phyloP scores from a whole-genome alignment of 2,329 filamentous ascomycete genomes.

The Nigrospora osmanthi region DNA sequence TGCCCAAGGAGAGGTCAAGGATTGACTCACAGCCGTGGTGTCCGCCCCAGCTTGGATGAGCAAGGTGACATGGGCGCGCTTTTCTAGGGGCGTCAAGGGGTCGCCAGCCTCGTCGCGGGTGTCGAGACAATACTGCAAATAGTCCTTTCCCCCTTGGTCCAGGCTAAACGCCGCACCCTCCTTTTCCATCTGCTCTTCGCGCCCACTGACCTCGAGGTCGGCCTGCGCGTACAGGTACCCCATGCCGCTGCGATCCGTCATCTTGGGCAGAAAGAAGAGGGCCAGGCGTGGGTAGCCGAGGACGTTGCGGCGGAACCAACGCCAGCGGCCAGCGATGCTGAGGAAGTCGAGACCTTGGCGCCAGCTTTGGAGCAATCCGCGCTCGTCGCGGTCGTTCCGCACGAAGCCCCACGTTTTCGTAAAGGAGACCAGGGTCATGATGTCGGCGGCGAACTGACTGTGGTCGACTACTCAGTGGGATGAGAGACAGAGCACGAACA shows the following conservation, averaged over 20 bases:
- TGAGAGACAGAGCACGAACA: background rate
- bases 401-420: constrained; percentile 28
- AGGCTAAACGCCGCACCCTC: constrained; percentile 5
- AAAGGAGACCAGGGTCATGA: constrained; percentile 30
- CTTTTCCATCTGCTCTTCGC: constrained; percentile 12
- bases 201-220: constrained; percentile 16
- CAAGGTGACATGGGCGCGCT: constrained; percentile 11
- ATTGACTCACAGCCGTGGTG: background rate
- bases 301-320: constrained; percentile 21
- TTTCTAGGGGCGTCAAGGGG: constrained; percentile 19
- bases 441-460: constrained; percentile 29
- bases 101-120: constrained; percentile 18
- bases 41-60: constrained; percentile 5
- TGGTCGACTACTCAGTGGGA: background rate
- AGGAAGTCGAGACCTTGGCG: constrained; percentile 26
- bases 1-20: no score
- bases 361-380: constrained; percentile 24
- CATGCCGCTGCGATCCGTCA: constrained; percentile 20
- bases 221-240: constrained; percentile 28
- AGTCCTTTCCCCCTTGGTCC: constrained; percentile 15
- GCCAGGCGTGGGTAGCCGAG: constrained; percentile 13
- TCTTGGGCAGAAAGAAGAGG: constrained; percentile 19
- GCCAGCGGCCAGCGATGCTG: constrained; percentile 24
- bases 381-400: constrained; percentile 26
- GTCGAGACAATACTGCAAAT: constrained; percentile 22